Percentiles rank a stretch among this genome's conserved stretches.
These are phyloP conservation scores for Alnus rubra DNA, from an alignment of 306 rosid genomes.

Conservation along the genomic window DNA sequence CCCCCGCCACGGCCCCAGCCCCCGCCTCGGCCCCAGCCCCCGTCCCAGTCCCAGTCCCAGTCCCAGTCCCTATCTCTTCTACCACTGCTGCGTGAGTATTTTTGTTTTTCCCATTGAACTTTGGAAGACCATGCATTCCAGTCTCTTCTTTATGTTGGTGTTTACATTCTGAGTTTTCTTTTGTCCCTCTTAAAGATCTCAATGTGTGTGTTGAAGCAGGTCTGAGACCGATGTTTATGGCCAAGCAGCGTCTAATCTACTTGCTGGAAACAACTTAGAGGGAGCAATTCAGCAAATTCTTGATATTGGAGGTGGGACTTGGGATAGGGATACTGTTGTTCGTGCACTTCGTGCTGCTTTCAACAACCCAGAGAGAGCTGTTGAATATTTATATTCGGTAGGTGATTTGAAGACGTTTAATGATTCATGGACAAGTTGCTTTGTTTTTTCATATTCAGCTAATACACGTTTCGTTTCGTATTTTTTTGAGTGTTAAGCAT, in stretches of 20 bases:
- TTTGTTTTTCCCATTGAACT: background rate
- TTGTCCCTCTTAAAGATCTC: background rate
- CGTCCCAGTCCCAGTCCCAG: slow-evolving; percentile 11
- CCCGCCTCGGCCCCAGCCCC: slow-evolving; percentile 11
- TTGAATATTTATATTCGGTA: slow-evolving; percentile 89
- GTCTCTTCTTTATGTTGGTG: slow-evolving; percentile 2
- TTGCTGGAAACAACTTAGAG: slow-evolving; percentile 86
- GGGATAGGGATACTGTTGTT: slow-evolving; percentile 90
- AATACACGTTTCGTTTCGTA: background rate
- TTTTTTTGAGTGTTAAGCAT: background rate
- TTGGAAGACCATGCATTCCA: slow-evolving; percentile 1
- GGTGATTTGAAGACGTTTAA: slow-evolving; percentile 30
- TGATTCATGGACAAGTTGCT: background rate
- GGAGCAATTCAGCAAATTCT: slow-evolving; percentile 76
- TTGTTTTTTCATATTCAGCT: background rate
- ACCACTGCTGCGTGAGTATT: slow-evolving; percentile 47
- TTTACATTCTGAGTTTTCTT: slow-evolving; percentile 8
- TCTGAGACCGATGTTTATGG: slow-evolving; percentile 61
- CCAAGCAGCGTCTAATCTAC: slow-evolving; percentile 86
- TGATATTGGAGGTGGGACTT: slow-evolving; percentile 88
- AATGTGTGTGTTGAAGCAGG: slow-evolving; percentile 48
- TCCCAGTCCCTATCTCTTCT: slow-evolving; percentile 22
- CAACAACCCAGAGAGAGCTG: slow-evolving; percentile 95
- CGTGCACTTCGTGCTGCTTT: slow-evolving; percentile 93
- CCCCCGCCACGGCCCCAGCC: slow-evolving; percentile 10